Evolutionary conservation across 345 rosid genomes (phyloP), one percentile per base, ranked within the genome.

Genomic region (Hevea brasiliensis): DNA sequence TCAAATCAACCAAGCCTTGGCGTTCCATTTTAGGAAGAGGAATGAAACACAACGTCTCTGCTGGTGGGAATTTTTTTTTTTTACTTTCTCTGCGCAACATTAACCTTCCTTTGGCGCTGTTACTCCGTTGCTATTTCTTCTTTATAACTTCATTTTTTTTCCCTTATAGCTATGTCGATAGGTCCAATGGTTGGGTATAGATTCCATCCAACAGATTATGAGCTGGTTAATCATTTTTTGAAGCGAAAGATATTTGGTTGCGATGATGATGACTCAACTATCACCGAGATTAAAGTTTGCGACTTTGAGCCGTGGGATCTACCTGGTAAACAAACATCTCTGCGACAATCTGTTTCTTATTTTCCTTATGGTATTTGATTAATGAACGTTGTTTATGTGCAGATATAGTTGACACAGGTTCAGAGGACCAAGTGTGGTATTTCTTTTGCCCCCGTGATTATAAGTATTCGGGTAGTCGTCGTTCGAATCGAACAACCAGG

Each of bases 301-400:
- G 64, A 61, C 55, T 77, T 44, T 3, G 90, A 90, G 41, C 95
- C 95, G 13, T 84, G 86, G 87, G 81, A 90, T 3, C 62, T 90
- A 51, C 84, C 82, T 14, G 64, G 87, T 88, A 12, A 21, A 15
- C 27, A 0, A 21, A 3, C 11, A 23, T 1, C 12, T 6, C 70
- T 13, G 18, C 57, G 13, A 4, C 3, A 4, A 8, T n/a, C 7
- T 1, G 6, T 23, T 14, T 59, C 7, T 2, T 6, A 44, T 1
- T 50, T 26, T 45, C 0, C 0, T n/a, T 18, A 10, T 21, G 8
- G 10, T 12, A 18, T 20, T 61, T 26, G 15, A 45, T 35, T 60
- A n/a, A 48, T 54, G 51, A 41, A 50, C 4, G 8, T 68, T 9
- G 24, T 44, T 32, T 8, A 27, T 55, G 14, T 45, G 21, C 7